These are phyloP conservation scores for Hanseniaspora hatyaiensis DNA, from an alignment of 805 yeast species.

Conservation along the genomic window DNA sequence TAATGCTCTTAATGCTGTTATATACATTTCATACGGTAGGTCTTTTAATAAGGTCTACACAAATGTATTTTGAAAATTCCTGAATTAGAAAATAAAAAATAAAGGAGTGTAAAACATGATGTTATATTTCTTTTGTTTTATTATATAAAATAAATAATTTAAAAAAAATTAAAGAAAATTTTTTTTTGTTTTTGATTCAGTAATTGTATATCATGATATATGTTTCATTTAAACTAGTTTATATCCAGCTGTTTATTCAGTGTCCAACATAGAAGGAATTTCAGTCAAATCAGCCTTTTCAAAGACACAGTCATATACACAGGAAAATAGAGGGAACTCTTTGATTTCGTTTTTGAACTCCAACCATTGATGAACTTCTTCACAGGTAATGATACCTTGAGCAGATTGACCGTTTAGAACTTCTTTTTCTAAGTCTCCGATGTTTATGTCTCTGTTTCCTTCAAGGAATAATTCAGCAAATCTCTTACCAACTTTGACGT, in stretches of 20 bases:
- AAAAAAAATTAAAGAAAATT: too few relatives aligned
- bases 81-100: too few relatives aligned
- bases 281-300: slow-evolving; percentile 62
- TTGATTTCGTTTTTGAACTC: slow-evolving; percentile 34
- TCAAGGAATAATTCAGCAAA: slow-evolving; percentile 52
- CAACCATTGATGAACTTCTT: slow-evolving; percentile 82
- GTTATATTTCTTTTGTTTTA: too few relatives aligned
- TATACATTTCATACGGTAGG: too few relatives aligned
- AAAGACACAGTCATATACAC: slow-evolving; percentile 71
- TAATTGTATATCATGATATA: neutral
- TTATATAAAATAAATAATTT: too few relatives aligned
- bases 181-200: neutral
- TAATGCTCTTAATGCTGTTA: too few relatives aligned
- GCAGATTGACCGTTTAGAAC: slow-evolving; percentile 91
- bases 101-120: too few relatives aligned
- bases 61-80: too few relatives aligned
- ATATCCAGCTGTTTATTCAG: slow-evolving; percentile 3
- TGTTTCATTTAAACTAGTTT: neutral
- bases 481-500: slow-evolving; percentile 77
- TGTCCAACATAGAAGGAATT: slow-evolving; percentile 58
- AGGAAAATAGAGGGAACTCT: slow-evolving; percentile 62
- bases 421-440: slow-evolving; percentile 72
- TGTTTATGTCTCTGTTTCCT: slow-evolving; percentile 29
- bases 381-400: slow-evolving; percentile 84
- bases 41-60: too few relatives aligned